phyloP scores from a whole-genome alignment of 805 yeast species.

The Sugiyamaella mastotermitis region DNA sequence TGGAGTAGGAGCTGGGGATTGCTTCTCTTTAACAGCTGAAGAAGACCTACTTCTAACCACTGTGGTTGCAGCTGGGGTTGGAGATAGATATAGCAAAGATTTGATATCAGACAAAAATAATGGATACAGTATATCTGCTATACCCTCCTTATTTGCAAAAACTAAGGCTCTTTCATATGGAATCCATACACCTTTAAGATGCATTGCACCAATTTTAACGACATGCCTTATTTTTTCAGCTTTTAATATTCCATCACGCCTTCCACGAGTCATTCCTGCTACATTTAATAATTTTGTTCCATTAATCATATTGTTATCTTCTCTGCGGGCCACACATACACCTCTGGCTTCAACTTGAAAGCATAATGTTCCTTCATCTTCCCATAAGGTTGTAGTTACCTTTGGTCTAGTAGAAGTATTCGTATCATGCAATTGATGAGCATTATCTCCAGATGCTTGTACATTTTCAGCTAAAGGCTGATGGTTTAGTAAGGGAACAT shows the following conservation, averaged over 20 bases:
- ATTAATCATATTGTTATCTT: slow-evolving; percentile 78
- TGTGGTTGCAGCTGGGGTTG: slow-evolving; percentile 2
- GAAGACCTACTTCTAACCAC: too few species aligned
- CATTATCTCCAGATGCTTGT: too few species aligned
- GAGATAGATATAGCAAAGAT: slow-evolving; percentile 31
- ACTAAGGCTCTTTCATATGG: slow-evolving; percentile 78
- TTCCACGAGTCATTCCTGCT: slow-evolving; percentile 82
- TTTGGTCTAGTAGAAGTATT: slow-evolving; percentile 35
- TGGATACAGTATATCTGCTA: slow-evolving; percentile 59
- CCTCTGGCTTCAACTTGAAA: slow-evolving; percentile 82
- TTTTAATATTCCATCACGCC: slow-evolving; percentile 78
- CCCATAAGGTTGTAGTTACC: slow-evolving; percentile 87
- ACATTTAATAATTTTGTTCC: slow-evolving; percentile 80
- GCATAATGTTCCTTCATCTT: slow-evolving; percentile 77
- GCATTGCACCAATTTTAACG: slow-evolving; percentile 83
- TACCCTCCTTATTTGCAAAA: slow-evolving; percentile 76
- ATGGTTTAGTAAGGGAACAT: too few species aligned
- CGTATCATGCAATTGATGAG: too few species aligned
- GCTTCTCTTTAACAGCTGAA: too few species aligned
- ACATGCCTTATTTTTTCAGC: slow-evolving; percentile 73
- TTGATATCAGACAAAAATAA: slow-evolving; percentile 71
- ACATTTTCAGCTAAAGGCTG: too few species aligned
- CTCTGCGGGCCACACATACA: slow-evolving; percentile 74
- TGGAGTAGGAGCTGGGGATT: too few species aligned
- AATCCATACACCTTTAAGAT: slow-evolving; percentile 85